Percentiles rank a stretch among this genome's conserved stretches.
Conservation (phyloP, 192 early-diverging fungal species). For the Jimgerdemannia lactiflua region DNA sequence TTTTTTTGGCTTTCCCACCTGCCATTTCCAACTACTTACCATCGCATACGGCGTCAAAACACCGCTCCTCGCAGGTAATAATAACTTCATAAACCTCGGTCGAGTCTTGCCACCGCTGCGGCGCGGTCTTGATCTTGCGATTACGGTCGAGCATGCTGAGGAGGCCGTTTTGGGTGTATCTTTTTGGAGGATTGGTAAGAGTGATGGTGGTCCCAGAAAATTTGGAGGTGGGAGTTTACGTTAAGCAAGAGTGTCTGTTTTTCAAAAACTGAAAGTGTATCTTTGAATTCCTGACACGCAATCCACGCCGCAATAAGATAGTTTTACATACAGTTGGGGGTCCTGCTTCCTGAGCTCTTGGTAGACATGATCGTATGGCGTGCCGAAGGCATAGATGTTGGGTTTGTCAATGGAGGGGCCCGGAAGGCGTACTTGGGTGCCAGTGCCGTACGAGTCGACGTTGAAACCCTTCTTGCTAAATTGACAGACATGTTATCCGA, state of each 20-base stretch:
- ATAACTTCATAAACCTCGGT: constrained; percentile 81
- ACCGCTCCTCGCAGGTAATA: constrained; percentile 95
- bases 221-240: too few species aligned
- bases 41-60: constrained; percentile 92
- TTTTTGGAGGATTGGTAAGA: constrained; percentile 15
- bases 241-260: too few species aligned
- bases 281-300: background rate
- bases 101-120: constrained; percentile 84
- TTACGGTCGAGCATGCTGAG: constrained; percentile 94
- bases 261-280: too few species aligned
- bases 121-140: constrained; percentile 83
- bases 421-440: constrained; percentile 84
- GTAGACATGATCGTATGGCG: constrained; percentile 88
- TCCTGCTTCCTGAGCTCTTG: constrained; percentile 76
- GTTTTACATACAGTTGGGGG: constrained; percentile 47
- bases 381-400: constrained; percentile 93
- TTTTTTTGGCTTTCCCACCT: background rate
- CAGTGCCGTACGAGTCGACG: constrained; percentile 89
- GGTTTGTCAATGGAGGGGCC: constrained; percentile 83
- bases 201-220: too few species aligned
- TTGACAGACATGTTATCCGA: background rate
- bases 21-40: constrained; percentile 38
- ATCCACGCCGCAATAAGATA: too few species aligned
- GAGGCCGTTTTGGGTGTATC: constrained; percentile 86
- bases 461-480: constrained; percentile 70